Evolutionary conservation across 345 rosid species (phyloP).

Genomic region (Cardamine chenopodiifolia): DNA sequence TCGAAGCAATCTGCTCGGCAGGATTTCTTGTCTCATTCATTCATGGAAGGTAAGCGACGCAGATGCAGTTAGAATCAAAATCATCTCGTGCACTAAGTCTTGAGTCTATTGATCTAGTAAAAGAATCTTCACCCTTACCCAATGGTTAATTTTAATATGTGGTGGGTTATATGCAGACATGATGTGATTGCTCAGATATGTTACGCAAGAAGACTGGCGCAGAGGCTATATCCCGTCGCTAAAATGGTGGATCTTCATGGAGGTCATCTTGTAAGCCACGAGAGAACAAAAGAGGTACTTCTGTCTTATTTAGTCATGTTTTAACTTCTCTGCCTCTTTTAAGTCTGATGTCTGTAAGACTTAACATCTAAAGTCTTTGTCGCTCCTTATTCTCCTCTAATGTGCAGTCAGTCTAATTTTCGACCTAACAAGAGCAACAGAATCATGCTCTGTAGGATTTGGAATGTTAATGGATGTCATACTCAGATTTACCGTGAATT

Average conservation of each 20-base stretch:
- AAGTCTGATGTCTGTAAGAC: neutral
- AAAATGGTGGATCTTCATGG: conserved; percentile 96
- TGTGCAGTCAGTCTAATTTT: too few relatives aligned
- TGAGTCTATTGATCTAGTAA: neutral
- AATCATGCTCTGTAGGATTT: too few relatives aligned
- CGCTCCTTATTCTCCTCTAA: neutral
- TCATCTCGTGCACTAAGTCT: neutral
- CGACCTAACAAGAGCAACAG: too few relatives aligned
- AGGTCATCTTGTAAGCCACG: conserved; percentile 96
- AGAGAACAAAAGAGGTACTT: conserved; percentile 86
- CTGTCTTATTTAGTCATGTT: neutral
- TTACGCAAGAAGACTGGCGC: conserved; percentile 82
- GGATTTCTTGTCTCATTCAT: conserved; percentile 83
- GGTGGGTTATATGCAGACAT: conserved; percentile 53
- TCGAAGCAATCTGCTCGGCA: conserved; percentile 63
- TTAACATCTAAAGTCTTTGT: neutral
- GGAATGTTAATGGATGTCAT: conserved; percentile 3
- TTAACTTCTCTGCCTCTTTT: conserved; percentile 18
- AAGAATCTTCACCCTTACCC: conserved; percentile 1
- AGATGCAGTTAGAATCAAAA: neutral
- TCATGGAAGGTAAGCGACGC: neutral
- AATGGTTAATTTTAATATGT: neutral
- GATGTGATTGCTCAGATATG: conserved; percentile 92
- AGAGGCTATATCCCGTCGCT: conserved; percentile 77
- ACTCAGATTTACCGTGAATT: neutral